Base-by-base conservation (phyloP, 768 basidiomycete genomes). In the Phlebiopsis flavidoalba region DNA sequence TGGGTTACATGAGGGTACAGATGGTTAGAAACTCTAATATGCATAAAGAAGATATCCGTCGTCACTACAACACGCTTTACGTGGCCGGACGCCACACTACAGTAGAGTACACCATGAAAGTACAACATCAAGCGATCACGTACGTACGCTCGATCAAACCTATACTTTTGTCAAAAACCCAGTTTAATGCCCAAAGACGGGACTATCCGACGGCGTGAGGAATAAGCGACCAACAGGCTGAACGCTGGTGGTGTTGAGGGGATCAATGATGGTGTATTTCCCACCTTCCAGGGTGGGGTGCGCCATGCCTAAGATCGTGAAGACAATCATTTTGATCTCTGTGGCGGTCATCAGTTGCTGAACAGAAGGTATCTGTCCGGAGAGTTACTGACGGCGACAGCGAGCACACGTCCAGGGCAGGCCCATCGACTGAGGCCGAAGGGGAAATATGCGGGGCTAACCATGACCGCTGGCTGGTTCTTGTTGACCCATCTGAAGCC, bases 291-390 rank as follows among this genome's bases (percentile, higher is more conserved):
- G 66, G n/a, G 65, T 63, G 15, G 73, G 72, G 24, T 70, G 70
- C 7, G 72, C 64, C 17, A 67, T 67, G 11, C 66, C 64, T 26
- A 75, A 65, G 31, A 75, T 59, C 8, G 71, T 70, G 57, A 69
- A 63, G 47, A 74, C 67, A 22, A 73, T 72, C 62, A 75, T 69
- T 58, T 75, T 75, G 60, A 74, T 73, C 59, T 74, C 73, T 70
- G 60, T 14, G 19, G 7, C 12, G 10, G n/a, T 17, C 17, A 17
- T 45, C 15, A 26, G 22, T 26, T 3, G 26, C 26, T 31, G n/a
- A 37, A 21, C 5, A 55, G 5, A 36, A 12, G 33, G 14, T 40
- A 8, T 43, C 15, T 31, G 33, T 47, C 8, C 33, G 49, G 5
- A 40, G 3, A 55, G 22, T 52, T 8, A 55, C 70, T 36, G 15